phyloP scores from a whole-genome alignment of 108 stramenopile species.

The Cyclotella baltica region DNA sequence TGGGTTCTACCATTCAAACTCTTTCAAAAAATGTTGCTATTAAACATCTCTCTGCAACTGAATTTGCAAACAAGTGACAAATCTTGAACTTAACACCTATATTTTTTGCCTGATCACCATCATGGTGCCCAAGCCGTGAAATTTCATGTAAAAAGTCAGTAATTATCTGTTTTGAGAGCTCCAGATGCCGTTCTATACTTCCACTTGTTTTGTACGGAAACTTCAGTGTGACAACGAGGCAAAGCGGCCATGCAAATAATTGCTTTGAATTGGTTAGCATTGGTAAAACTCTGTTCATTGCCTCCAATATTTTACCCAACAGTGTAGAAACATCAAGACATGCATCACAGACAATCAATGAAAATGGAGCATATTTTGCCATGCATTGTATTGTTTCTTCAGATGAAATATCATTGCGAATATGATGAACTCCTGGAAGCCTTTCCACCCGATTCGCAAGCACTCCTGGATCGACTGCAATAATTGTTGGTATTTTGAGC shows the following conservation, averaged over 20 bases:
- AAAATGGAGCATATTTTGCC: constrained; percentile 48
- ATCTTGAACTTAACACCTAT: constrained; percentile 40
- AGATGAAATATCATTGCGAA: constrained; percentile 36
- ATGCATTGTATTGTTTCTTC: constrained; percentile 32
- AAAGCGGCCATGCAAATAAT: constrained; percentile 44
- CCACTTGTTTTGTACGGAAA: constrained; percentile 56
- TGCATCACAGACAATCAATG: constrained; percentile 66
- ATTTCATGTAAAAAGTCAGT: constrained; percentile 34
- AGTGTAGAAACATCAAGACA: constrained; percentile 37
- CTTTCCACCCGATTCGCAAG: constrained; percentile 51
- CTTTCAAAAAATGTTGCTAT: constrained; percentile 46
- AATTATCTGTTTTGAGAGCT: constrained; percentile 17
- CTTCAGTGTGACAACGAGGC: constrained; percentile 60
- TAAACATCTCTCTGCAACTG: constrained; percentile 55
- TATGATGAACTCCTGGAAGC: constrained; percentile 48
- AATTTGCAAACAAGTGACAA: constrained; percentile 67
- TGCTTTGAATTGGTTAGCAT: constrained; percentile 11
- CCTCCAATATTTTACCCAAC: constrained; percentile 35
- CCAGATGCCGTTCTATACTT: constrained; percentile 51
- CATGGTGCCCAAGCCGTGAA: constrained; percentile 13
- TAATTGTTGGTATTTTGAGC: constrained; percentile 35
- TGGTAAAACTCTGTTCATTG: constrained; percentile 28
- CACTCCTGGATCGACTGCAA: constrained; percentile 54
- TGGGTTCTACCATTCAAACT: not conserved
- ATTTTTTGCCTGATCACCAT: constrained; percentile 1